A percentile compares a stretch with the other conserved stretches of the same genome.
Conservation (phyloP, 306 rosid genomes). For the Begonia fuchsioides region DNA sequence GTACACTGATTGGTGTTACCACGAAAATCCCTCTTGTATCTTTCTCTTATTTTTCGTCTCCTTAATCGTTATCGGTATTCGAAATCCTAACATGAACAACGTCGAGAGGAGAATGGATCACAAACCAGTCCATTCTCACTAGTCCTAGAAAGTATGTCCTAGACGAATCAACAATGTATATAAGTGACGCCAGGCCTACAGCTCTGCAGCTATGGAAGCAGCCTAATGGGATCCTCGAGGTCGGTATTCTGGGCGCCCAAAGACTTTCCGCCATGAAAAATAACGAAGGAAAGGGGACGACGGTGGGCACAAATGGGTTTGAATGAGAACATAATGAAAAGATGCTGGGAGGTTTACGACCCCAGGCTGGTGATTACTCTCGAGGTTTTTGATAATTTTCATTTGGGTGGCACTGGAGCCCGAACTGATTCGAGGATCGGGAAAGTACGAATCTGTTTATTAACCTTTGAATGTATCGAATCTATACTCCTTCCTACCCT, state of each 20-base stretch:
- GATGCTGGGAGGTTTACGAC: slow-evolving; percentile 38
- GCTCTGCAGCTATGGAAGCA: slow-evolving; percentile 36
- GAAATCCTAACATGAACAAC: neutral
- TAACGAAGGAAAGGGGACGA: slow-evolving; percentile 22
- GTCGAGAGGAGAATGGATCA: slow-evolving; percentile 2
- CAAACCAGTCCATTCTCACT: neutral
- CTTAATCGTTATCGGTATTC: too few relatives aligned
- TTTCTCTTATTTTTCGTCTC: too few relatives aligned
- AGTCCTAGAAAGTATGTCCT: slow-evolving; percentile 31
- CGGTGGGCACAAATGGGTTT: slow-evolving; percentile 34
- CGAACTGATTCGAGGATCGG: slow-evolving; percentile 29
- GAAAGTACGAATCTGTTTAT: slow-evolving; percentile 34
- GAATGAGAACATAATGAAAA: slow-evolving; percentile 33
- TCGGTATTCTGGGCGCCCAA: slow-evolving; percentile 29
- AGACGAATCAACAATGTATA: slow-evolving; percentile 33
- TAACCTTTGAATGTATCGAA: slow-evolving; percentile 60
- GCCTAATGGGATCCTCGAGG: slow-evolving; percentile 26
- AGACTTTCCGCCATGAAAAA: slow-evolving; percentile 35
- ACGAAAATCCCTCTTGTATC: too few relatives aligned
- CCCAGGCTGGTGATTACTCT: slow-evolving; percentile 30
- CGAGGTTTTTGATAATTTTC: slow-evolving; percentile 34
- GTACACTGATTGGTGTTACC: too few relatives aligned
- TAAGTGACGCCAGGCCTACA: slow-evolving; percentile 37
- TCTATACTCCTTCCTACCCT: slow-evolving; percentile 66
- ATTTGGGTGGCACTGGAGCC: slow-evolving; percentile 17